Conservation (phyloP, 1,284 basidiomycete species). For the Boletellus dicymbophilus region DNA sequence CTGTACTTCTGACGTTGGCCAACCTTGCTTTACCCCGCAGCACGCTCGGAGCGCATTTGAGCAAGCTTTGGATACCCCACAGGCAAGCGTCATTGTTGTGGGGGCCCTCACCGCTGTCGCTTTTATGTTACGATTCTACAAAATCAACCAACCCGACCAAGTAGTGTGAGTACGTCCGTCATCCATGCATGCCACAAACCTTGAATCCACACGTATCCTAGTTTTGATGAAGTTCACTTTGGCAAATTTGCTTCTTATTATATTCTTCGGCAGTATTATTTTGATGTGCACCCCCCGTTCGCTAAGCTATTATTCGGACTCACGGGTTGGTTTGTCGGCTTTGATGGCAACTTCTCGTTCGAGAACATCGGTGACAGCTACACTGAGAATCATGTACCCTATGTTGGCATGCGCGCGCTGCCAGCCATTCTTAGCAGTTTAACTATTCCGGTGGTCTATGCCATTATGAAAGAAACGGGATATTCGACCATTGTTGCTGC, state of each 20-base stretch:
- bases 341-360: slow-evolving; percentile 93
- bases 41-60: slow-evolving; percentile 58
- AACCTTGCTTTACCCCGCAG: slow-evolving; percentile 30
- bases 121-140: slow-evolving; percentile 86
- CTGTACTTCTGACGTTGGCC: slow-evolving; percentile 1
- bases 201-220: slow-evolving; percentile 32
- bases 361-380: slow-evolving; percentile 97
- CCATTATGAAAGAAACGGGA: slow-evolving; percentile 97
- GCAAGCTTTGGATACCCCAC: slow-evolving; percentile 57
- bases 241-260: slow-evolving; percentile 95
- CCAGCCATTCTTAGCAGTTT: slow-evolving; percentile 90
- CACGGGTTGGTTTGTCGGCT: slow-evolving; percentile 95
- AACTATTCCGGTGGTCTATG: slow-evolving; percentile 90
- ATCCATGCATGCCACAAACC: background rate
- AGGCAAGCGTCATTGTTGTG: slow-evolving; percentile 60
- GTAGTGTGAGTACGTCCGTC: slow-evolving; percentile 75
- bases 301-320: slow-evolving; percentile 93
- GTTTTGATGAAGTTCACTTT: slow-evolving; percentile 98
- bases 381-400: slow-evolving; percentile 85
- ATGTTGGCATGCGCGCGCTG: slow-evolving; percentile 90
- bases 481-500: slow-evolving; percentile 89
- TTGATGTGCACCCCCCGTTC: slow-evolving; percentile 98
- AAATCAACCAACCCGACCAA: slow-evolving; percentile 91
- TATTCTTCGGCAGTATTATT: slow-evolving; percentile 92
- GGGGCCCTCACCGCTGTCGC: slow-evolving; percentile 71